Evolutionary conservation across 768 basidiomycete species (phyloP), one percentile per base, ranked within the genome.

Genomic region (Pisolithus marmoratus): DNA sequence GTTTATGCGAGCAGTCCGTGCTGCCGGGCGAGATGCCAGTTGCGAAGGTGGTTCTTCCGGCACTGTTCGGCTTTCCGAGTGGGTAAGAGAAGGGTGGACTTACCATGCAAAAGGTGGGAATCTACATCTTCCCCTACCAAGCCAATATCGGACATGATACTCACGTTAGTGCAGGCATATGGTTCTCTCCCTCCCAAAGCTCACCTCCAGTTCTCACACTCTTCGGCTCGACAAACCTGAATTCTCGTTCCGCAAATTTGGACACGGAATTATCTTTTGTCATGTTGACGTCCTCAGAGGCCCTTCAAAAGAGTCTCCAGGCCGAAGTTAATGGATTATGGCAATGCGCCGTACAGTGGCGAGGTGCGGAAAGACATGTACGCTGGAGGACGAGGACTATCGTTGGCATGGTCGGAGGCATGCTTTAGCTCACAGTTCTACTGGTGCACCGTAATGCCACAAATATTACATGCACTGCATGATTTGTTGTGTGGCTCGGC

Each of bases 81-180:
- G 96, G 96, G 79, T 83, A 62, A 80, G 79, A 57, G 72, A 76
- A 22, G 91, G 87, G 4, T 99, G 96, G 96, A 98, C 96, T 1
- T 99, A 99, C 70, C 96, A 99, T 63, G 90, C 96, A 23, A 99
- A 99, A 78, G 96, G 94, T 95, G 55, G 37, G 67, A 36, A 11
- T 12, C 34, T 34, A 34, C 34, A 12, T 12, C 27, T n/a, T 42
- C n/a, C 6, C 11, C 23, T 19, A 23, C 17, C 26, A 17, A 2
- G 9, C 20, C 20, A 11, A 26, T 15, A 2, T 15, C 23, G 9
- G 37, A 26, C 23, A 8, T 50, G 15, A 6, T 7, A 5, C 24
- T 27, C 45, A 54, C 38, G 12, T 52, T 29, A 23, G 23, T 49
- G n/a, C 53, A 94, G 92, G 93, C 31, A 81, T 94, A 34, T 96